Conservation (phyloP, 148 eudicot species). For the Diospyros kaki region DNA sequence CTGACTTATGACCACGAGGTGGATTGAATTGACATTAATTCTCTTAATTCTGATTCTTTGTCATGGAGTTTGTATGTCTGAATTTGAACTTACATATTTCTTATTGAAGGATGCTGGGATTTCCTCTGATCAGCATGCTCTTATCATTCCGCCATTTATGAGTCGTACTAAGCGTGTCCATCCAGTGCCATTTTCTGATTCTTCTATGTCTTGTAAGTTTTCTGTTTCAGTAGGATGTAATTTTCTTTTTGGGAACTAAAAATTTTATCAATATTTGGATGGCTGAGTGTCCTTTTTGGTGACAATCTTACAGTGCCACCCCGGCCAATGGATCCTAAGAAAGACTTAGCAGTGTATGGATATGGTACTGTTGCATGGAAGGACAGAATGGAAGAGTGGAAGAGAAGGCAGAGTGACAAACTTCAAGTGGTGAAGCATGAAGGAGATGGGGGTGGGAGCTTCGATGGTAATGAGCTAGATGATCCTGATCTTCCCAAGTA, state of each 20-base stretch:
- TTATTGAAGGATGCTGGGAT: slow-evolving; percentile 48
- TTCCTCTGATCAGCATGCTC: slow-evolving; percentile 73
- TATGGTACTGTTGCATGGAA: slow-evolving; percentile 78
- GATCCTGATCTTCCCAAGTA: slow-evolving; percentile 76
- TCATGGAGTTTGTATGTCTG: neutral
- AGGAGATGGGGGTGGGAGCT: slow-evolving; percentile 37
- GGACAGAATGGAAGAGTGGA: slow-evolving; percentile 81
- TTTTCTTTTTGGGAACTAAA: neutral
- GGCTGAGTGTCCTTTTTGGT: neutral
- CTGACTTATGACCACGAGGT: slow-evolving; percentile 75
- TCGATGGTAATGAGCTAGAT: slow-evolving; percentile 42
- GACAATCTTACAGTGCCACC: slow-evolving; percentile 47
- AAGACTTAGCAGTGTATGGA: slow-evolving; percentile 71
- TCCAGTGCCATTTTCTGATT: slow-evolving; percentile 50
- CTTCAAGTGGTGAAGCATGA: slow-evolving; percentile 65
- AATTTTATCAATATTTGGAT: neutral
- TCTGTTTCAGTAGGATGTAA: neutral
- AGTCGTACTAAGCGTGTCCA: slow-evolving; percentile 54
- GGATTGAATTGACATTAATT: neutral
- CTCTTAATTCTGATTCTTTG: neutral
- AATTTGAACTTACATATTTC: neutral
- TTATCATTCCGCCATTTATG: slow-evolving; percentile 65
- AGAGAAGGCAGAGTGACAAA: slow-evolving; percentile 57
- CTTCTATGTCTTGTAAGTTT: slow-evolving; percentile 56
- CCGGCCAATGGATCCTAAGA: slow-evolving; percentile 75